These are phyloP conservation scores for Rhinocladiella mackenziei DNA, from an alignment of 2,329 filamentous ascomycete species.

Conservation along the genomic window DNA sequence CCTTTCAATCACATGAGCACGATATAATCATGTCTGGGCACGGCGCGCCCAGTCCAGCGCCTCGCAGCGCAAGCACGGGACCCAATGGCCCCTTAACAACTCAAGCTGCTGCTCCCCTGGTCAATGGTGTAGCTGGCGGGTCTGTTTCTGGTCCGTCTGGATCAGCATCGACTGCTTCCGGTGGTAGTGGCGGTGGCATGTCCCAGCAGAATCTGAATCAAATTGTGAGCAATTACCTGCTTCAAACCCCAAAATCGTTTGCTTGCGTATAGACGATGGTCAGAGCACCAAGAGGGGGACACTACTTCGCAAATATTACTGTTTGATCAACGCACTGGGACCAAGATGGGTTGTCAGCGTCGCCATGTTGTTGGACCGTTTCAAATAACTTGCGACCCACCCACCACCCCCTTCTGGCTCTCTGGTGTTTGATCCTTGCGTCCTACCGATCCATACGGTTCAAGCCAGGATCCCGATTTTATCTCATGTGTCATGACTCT, in stretches of 20 bases:
- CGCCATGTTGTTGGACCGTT: no score
- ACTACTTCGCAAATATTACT: no score
- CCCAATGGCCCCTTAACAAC: slow-evolving; percentile 48
- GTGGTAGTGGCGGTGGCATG: slow-evolving; percentile 43
- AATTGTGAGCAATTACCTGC: slow-evolving; percentile 64
- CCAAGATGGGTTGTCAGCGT: no score
- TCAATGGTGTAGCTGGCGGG: slow-evolving; percentile 34
- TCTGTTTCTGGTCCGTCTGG: slow-evolving; percentile 32
- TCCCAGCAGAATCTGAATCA: slow-evolving; percentile 91
- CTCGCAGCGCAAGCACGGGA: slow-evolving; percentile 48
- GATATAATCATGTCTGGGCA: slow-evolving; percentile 42
- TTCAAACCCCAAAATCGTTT: neutral
- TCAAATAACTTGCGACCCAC: no score
- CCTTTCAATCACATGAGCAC: slow-evolving; percentile 14
- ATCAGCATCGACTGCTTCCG: slow-evolving; percentile 31
- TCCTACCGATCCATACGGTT: no score
- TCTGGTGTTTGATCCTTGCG: no score
- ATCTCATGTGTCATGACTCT: no score
- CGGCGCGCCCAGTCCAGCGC: slow-evolving; percentile 47
- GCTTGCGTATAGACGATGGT: neutral
- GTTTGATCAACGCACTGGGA: no score
- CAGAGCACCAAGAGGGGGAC: no score
- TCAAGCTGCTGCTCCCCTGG: slow-evolving; percentile 19
- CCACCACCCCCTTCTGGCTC: no score
- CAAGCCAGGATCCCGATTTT: no score